A percentile compares a stretch with the other conserved stretches of the same genome.
Evolutionary conservation across 352 stramenopile genomes (phyloP).

Genomic region (Thraustochytrium sp.): DNA sequence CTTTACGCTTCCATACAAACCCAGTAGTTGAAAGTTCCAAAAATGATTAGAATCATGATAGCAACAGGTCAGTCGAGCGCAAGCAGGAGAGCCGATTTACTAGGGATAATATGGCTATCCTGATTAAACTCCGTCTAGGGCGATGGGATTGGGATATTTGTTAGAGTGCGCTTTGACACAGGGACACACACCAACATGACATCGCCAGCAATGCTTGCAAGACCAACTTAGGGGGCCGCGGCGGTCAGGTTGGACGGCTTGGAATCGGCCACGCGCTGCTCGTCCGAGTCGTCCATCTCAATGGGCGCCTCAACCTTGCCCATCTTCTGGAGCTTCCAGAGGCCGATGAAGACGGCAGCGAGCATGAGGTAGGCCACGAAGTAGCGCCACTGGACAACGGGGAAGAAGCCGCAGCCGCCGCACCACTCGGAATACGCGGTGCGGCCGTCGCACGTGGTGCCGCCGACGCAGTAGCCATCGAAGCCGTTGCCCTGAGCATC

Average conservation of each 20-base stretch:
- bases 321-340: not conserved
- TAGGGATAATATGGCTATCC: too few relatives aligned
- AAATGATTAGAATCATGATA: too few relatives aligned
- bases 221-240: not conserved
- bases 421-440: not conserved
- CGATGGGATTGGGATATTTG: too few relatives aligned
- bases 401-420: not conserved
- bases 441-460: too few relatives aligned
- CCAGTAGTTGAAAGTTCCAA: too few relatives aligned
- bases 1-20: too few relatives aligned
- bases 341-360: not conserved
- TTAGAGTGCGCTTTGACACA: too few relatives aligned
- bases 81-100: too few relatives aligned
- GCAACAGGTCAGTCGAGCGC: too few relatives aligned
- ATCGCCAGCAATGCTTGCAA: too few relatives aligned
- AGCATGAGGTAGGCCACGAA: slow-evolving; percentile 15
- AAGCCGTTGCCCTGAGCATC: not conserved
- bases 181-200: too few relatives aligned
- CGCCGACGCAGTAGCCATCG: not conserved
- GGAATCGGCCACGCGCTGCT: not conserved
- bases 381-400: not conserved
- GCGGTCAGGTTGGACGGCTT: not conserved
- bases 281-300: not conserved
- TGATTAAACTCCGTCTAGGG: too few relatives aligned
- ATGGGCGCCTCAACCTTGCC: not conserved